Percentiles rank a stretch among this genome's conserved stretches.
Conservation (phyloP, 208 protist species). For the Leishmania turanica region DNA sequence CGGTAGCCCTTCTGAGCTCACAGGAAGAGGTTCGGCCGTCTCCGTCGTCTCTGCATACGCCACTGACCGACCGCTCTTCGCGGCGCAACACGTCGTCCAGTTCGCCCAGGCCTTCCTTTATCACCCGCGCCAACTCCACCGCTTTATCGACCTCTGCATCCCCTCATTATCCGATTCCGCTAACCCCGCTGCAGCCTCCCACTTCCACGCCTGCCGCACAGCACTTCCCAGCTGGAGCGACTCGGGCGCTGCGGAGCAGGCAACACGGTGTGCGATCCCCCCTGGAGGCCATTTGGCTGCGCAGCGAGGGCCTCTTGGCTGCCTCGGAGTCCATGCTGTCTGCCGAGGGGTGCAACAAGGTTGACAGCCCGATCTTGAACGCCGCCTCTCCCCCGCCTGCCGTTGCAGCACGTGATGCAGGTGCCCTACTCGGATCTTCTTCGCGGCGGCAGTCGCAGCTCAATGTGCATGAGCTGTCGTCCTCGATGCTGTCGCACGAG, state of each 20-base stretch:
- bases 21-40: conserved; percentile 3
- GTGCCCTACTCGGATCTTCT: not conserved
- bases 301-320: not conserved
- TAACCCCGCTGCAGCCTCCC: not conserved
- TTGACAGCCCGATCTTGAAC: not conserved
- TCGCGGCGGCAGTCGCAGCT: not conserved
- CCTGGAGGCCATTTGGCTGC: conserved; percentile 3
- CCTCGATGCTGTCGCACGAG: not conserved
- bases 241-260: not conserved
- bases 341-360: conserved; percentile 1
- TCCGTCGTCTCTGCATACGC: not conserved
- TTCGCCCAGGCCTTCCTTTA: not conserved
- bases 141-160: not conserved
- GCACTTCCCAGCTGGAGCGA: not conserved
- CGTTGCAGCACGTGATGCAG: not conserved
- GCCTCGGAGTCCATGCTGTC: not conserved
- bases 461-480: not conserved
- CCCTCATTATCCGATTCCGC: not conserved
- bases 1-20: not conserved
- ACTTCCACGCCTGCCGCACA: not conserved
- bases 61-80: not conserved
- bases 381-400: not conserved
- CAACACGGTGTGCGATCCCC: not conserved
- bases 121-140: not conserved
- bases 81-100: not conserved